phyloP scores from a whole-genome alignment of 1,284 basidiomycete species.

The Puccinia coronata region DNA sequence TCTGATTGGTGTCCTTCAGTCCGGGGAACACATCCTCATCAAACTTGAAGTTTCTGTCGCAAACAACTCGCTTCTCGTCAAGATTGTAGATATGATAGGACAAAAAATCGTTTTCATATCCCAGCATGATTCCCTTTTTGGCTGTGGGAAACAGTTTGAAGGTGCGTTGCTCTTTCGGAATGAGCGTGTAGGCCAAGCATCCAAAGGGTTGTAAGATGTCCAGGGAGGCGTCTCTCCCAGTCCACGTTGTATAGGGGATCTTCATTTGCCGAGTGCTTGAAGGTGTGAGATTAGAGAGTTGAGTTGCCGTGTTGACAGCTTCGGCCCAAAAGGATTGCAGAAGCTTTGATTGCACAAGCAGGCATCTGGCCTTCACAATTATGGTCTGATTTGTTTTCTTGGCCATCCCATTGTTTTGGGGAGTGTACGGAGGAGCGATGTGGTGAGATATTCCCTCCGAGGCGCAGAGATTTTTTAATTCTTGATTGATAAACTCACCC shows the following conservation, averaged over 20 bases:
- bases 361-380: constrained; percentile 1
- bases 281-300: neutral
- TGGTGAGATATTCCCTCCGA: neutral
- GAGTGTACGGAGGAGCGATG: neutral
- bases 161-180: neutral
- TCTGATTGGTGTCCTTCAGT: neutral
- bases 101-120: neutral
- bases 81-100: neutral
- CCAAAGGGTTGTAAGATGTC: neutral
- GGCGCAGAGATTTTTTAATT: neutral
- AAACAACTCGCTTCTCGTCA: too few relatives aligned
- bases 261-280: neutral
- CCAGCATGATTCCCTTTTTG: neutral
- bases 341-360: neutral
- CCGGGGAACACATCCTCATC: neutral
- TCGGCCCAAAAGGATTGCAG: constrained; percentile 10
- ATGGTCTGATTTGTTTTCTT: constrained; percentile 15
- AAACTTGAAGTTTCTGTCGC: neutral
- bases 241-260: neutral
- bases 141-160: neutral
- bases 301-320: constrained; percentile 5
- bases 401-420: constrained; percentile 7
- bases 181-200: neutral
- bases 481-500: constrained; percentile 9
- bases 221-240: neutral